Percentiles rank a stretch among this genome's conserved stretches.
phyloP scores from a whole-genome alignment of 768 basidiomycete genomes.

The Suillus brevipes region DNA sequence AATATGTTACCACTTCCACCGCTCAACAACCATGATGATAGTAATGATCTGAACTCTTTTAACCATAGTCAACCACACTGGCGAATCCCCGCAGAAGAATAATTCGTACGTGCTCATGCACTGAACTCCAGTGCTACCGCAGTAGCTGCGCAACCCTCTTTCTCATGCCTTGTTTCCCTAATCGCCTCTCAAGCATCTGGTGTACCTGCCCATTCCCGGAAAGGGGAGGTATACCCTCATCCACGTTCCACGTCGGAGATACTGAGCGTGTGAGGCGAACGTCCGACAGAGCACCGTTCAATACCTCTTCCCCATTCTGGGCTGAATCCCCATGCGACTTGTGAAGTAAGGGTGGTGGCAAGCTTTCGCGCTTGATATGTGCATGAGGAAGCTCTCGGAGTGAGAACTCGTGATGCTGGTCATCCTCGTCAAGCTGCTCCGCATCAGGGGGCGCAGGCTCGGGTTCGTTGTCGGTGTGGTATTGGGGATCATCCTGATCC shows the following conservation, averaged over 20 bases:
- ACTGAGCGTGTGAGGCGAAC: background rate
- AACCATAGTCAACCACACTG: background rate
- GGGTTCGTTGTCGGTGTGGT: constrained; percentile 15
- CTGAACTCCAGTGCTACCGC: constrained; percentile 1
- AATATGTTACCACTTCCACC: background rate
- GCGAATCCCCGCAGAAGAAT: background rate
- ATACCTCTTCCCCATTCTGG: background rate
- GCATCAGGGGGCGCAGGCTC: background rate
- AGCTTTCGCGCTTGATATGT: background rate
- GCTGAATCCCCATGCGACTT: background rate
- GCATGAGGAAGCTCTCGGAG: background rate
- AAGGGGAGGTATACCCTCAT: background rate
- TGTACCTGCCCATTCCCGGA: constrained; percentile 12
- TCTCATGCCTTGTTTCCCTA: constrained; percentile 19
- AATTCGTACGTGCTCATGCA: background rate
- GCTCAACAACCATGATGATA: background rate
- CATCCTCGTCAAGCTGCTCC: background rate
- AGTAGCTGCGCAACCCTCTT: constrained; percentile 17
- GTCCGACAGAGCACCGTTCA: background rate
- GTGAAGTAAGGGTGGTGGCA: background rate
- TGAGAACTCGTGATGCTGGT: constrained; percentile 15
- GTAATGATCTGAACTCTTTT: background rate
- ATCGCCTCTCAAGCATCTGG: constrained; percentile 13
- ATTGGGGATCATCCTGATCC: constrained; percentile 11
- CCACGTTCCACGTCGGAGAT: background rate